A percentile compares a stretch with the other conserved stretches of the same genome.
Conservation (phyloP, 2,329 filamentous ascomycete genomes). For the Colletotrichum gloeosporioides region DNA sequence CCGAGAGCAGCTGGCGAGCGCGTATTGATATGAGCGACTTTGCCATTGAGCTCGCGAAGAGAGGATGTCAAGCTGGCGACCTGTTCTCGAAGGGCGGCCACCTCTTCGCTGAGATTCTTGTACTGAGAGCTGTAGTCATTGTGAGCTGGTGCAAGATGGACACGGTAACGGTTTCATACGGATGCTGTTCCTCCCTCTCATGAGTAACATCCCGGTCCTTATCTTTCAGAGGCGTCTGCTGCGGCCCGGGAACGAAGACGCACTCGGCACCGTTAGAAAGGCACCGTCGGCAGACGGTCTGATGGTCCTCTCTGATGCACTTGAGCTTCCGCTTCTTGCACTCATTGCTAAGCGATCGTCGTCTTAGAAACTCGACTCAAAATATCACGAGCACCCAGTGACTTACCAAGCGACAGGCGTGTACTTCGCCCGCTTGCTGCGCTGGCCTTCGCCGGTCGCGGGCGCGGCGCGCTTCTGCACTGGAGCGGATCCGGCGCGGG, state of each 20-base stretch:
- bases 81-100: constrained; percentile 33
- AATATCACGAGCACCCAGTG: neutral
- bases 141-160: neutral
- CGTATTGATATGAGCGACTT: constrained; percentile 10
- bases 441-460: neutral
- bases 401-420: constrained; percentile 41
- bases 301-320: constrained; percentile 32
- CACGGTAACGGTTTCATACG: neutral
- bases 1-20: neutral
- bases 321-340: constrained; percentile 48
- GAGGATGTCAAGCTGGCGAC: constrained; percentile 31
- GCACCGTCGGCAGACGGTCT: constrained; percentile 35
- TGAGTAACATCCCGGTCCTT: constrained; percentile 21
- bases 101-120: constrained; percentile 30
- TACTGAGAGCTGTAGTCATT: neutral
- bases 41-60: constrained; percentile 31
- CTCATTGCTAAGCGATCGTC: constrained; percentile 31
- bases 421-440: constrained; percentile 39
- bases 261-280: constrained; percentile 29
- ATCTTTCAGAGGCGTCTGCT: neutral
- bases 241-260: constrained; percentile 27
- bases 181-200: constrained; percentile 27
- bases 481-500: constrained; percentile 2
- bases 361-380: neutral
- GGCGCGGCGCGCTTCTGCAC: constrained; percentile 12